Percentiles rank a stretch among this genome's conserved stretches.
These are phyloP conservation scores for Hypoxylon rickii DNA, from an alignment of 495 filamentous ascomycete genomes.

Conservation along the genomic window DNA sequence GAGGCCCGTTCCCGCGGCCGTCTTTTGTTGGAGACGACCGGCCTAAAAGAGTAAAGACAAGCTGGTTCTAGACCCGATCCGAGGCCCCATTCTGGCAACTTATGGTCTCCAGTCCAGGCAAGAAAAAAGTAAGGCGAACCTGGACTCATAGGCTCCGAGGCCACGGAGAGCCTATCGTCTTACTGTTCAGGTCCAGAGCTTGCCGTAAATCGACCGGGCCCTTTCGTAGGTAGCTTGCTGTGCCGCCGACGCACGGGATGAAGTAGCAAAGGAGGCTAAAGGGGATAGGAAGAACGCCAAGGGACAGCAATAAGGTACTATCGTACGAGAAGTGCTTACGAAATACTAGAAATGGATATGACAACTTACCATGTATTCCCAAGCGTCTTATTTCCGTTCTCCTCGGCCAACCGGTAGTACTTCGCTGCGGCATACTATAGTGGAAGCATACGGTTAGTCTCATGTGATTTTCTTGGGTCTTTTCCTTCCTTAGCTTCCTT, in stretches of 20 bases:
- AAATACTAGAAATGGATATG: conserved; percentile 13
- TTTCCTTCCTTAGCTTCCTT: conserved; percentile 15
- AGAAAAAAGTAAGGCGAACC: conserved; percentile 29
- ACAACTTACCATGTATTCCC: conserved; percentile 91
- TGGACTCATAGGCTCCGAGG: conserved; percentile 11
- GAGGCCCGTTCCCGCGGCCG: conserved; percentile 33
- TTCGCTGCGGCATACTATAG: conserved; percentile 80
- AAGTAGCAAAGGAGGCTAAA: conserved; percentile 3
- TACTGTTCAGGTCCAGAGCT: conserved; percentile 8
- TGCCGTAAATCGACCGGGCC: conserved; percentile 22
- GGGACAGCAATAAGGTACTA: conserved; percentile 8
- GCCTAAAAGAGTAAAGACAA: conserved; percentile 14
- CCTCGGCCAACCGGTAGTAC: conserved; percentile 92
- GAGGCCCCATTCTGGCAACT: conserved; percentile 8
- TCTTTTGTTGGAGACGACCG: conserved; percentile 17
- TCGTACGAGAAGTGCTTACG: conserved; percentile 33
- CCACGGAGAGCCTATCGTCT: conserved; percentile 34
- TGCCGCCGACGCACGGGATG: conserved; percentile 31
- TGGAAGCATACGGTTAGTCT: conserved; percentile 45
- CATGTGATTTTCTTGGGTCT: conserved; percentile 40
- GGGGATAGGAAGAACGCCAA: conserved; percentile 7
- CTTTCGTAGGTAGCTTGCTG: conserved; percentile 16
- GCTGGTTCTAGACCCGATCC: conserved; percentile 29
- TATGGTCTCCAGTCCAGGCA: too few species aligned
- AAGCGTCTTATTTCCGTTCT: conserved; percentile 83